phyloP scores from a whole-genome alignment of 2,329 filamentous ascomycete genomes.

The Alternaria panax region DNA sequence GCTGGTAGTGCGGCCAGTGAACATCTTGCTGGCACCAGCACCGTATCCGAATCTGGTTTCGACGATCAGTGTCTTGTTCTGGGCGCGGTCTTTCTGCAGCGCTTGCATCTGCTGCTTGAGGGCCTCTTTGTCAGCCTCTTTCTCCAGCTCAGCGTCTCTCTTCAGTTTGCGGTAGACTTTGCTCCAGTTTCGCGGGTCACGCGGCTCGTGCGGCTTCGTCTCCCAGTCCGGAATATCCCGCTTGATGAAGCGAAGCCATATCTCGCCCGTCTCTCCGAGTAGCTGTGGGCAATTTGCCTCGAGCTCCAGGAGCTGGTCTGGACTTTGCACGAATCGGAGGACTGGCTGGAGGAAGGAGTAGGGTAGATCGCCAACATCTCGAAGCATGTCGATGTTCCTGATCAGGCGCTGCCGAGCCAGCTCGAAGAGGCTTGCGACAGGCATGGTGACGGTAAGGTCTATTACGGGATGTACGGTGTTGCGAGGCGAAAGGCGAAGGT shows the following conservation, averaged over 20 bases:
- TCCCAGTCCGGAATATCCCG: constrained; percentile 76
- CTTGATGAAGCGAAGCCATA: constrained; percentile 82
- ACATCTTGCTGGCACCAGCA: constrained; percentile 25
- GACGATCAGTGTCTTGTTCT: constrained; percentile 44
- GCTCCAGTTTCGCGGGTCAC: constrained; percentile 74
- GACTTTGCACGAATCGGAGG: constrained; percentile 73
- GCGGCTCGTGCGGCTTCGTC: constrained; percentile 68
- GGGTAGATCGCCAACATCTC: constrained; percentile 74
- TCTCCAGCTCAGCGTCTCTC: constrained; percentile 50
- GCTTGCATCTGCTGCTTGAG: constrained; percentile 43
- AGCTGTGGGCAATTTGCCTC: constrained; percentile 82
- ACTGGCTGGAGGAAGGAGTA: constrained; percentile 72
- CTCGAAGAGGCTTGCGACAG: constrained; percentile 48
- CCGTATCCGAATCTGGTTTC: constrained; percentile 36
- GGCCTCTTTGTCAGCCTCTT: constrained; percentile 40
- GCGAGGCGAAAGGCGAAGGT: background rate
- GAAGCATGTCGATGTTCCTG: constrained; percentile 58
- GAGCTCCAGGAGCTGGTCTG: constrained; percentile 74
- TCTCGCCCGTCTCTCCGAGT: constrained; percentile 69
- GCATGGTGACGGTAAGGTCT: constrained; percentile 32
- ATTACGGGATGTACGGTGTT: background rate
- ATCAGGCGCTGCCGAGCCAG: constrained; percentile 52
- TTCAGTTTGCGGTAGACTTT: constrained; percentile 70
- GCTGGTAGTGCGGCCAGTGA: constrained; percentile 22
- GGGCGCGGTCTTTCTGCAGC: constrained; percentile 40